Conservation (phyloP, 192 early-diverging fungal genomes). For the Entomortierella lignicola region DNA sequence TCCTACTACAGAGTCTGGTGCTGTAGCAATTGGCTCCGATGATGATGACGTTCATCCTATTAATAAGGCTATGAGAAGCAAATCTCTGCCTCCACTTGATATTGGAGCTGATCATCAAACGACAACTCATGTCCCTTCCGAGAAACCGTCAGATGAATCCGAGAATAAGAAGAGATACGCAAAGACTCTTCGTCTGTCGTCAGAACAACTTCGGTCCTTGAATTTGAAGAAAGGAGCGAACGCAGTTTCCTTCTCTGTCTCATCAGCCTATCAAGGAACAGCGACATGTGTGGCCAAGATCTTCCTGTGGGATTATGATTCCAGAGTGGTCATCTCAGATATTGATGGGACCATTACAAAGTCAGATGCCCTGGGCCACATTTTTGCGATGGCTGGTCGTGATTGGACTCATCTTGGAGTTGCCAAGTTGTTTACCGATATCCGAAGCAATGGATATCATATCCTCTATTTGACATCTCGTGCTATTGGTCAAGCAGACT, state of each 20-base stretch:
- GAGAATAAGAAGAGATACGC: constrained; percentile 68
- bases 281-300: constrained; percentile 88
- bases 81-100: constrained; percentile 37
- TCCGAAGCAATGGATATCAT: constrained; percentile 93
- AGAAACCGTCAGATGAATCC: constrained; percentile 4
- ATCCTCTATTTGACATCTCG: constrained; percentile 94
- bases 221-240: constrained; percentile 89
- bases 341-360: constrained; percentile 99
- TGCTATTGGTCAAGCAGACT: constrained; percentile 94
- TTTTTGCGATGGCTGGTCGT: constrained; percentile 96
- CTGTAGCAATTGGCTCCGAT: constrained; percentile 18
- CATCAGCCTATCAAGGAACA: constrained; percentile 78
- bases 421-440: constrained; percentile 96
- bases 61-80: constrained; percentile 45
- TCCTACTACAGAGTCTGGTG: not conserved
- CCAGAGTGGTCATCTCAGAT: constrained; percentile 94
- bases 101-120: constrained; percentile 26
- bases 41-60: constrained; percentile 17
- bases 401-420: constrained; percentile 99
- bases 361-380: constrained; percentile 95
- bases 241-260: constrained; percentile 89
- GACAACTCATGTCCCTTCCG: constrained; percentile 23
- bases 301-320: constrained; percentile 87
- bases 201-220: constrained; percentile 87
- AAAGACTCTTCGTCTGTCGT: constrained; percentile 92